Evolutionary conservation across 2,329 filamentous ascomycete genomes (phyloP).

Genomic region (Metarhizium brunneum): DNA sequence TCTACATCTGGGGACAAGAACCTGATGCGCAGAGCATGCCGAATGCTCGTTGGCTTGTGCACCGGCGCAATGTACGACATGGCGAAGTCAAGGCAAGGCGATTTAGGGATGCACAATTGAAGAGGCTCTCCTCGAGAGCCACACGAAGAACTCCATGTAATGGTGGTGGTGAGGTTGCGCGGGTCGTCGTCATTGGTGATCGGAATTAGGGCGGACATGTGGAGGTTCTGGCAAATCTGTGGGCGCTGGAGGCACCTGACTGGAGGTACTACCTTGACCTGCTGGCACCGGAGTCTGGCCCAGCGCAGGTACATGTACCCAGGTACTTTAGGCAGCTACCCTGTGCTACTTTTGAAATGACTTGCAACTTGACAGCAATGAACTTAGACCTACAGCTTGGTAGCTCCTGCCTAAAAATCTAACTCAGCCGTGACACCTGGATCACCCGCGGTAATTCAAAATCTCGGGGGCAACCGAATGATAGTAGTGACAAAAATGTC

Average conservation of each 20-base stretch:
- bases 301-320: too few relatives aligned
- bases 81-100: conserved; percentile 5
- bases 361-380: too few relatives aligned
- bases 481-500: not conserved
- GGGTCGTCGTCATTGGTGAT: not conserved
- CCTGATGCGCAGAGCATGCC: conserved; percentile 74
- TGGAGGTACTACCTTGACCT: too few relatives aligned
- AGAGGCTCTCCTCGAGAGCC: conserved; percentile 16
- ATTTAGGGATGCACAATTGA: not conserved
- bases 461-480: not conserved
- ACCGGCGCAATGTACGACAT: conserved; percentile 97
- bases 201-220: not conserved
- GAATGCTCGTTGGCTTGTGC: conserved; percentile 82
- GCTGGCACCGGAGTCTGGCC: too few relatives aligned
- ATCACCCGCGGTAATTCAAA: not conserved
- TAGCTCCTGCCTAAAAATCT: not conserved
- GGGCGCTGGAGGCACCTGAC: too few relatives aligned
- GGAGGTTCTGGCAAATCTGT: not conserved
- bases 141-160: conserved; percentile 16
- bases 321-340: too few relatives aligned
- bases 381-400: not conserved
- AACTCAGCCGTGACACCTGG: not conserved
- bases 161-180: not conserved
- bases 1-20: conserved; percentile 68
- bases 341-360: too few relatives aligned